phyloP scores from a whole-genome alignment of 1,284 basidiomycete species.

The Cutaneotrichosporon cutaneum region DNA sequence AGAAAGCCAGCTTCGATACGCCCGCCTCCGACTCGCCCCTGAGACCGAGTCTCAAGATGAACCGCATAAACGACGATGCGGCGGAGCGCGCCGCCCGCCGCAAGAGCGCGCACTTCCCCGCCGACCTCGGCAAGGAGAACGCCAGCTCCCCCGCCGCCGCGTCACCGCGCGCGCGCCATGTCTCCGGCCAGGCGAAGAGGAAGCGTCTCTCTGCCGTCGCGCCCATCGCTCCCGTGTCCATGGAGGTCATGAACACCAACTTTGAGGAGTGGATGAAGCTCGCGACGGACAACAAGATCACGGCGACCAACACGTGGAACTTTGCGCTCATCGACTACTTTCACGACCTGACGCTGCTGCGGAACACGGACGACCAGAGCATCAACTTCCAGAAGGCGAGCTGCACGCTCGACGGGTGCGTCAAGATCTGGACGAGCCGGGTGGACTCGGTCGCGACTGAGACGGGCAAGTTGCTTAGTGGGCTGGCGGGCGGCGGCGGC shows the following conservation, averaged over 20 bases:
- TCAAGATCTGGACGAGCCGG: conserved; percentile 98
- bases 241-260: conserved; percentile 81
- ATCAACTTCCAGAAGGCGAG: conserved; percentile 99
- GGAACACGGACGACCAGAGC: conserved; percentile 78
- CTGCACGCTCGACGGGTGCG: conserved; percentile 95
- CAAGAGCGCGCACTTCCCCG: conserved; percentile 44
- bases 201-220: conserved; percentile 44
- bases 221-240: conserved; percentile 38
- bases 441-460: conserved; percentile 97
- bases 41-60: conserved; percentile 13
- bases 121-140: conserved; percentile 21
- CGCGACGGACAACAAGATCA: conserved; percentile 99
- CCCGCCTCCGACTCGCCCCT: conserved; percentile 11
- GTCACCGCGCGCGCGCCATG: conserved; percentile 14
- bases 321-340: conserved; percentile 99
- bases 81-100: conserved; percentile 44
- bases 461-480: conserved; percentile 91
- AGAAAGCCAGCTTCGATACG: conserved; percentile 1
- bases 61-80: conserved; percentile 41
- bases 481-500: conserved; percentile 64
- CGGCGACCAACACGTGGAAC: conserved; percentile 94
- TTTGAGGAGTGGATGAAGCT: conserved; percentile 99
- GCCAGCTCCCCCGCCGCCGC: neutral
- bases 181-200: conserved; percentile 31
- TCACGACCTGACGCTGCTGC: conserved; percentile 95